A percentile compares a stretch with the other conserved stretches of the same genome.
These are phyloP conservation scores for Penicillium turbatum DNA, from an alignment of 495 filamentous ascomycete species.

Conservation along the genomic window DNA sequence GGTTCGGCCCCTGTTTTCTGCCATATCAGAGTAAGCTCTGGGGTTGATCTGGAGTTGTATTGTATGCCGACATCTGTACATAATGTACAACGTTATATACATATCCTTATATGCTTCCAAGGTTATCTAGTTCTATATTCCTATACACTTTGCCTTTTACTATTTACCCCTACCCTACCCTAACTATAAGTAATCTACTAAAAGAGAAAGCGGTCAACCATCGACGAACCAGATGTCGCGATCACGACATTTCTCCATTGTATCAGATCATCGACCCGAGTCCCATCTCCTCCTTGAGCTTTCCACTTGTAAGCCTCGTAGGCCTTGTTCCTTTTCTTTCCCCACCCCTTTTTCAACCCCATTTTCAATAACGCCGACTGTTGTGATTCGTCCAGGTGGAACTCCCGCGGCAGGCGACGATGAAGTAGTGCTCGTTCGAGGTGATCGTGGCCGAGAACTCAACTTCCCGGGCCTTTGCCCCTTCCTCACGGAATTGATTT, in stretches of 20 bases:
- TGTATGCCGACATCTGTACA: too few relatives aligned
- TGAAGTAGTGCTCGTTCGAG: not conserved
- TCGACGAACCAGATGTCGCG: constrained; percentile 32
- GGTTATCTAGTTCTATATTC: not conserved
- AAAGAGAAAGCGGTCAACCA: constrained; percentile 24
- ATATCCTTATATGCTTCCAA: too few relatives aligned
- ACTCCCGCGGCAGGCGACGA: constrained; percentile 6
- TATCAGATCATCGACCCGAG: constrained; percentile 47
- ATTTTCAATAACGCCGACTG: constrained; percentile 3
- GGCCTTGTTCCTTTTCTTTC: not conserved
- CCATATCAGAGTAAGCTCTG: too few relatives aligned
- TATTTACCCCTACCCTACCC: too few relatives aligned
- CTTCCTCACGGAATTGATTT: not conserved
- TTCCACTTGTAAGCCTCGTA: not conserved
- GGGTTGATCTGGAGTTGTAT: too few relatives aligned
- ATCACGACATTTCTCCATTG: constrained; percentile 52
- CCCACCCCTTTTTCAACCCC: constrained; percentile 6
- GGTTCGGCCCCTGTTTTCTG: too few relatives aligned
- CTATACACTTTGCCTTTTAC: not conserved
- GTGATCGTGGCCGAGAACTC: constrained; percentile 7
- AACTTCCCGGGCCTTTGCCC: not conserved
- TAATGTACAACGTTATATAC: too few relatives aligned
- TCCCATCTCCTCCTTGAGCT: constrained; percentile 10
- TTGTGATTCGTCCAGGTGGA: constrained; percentile 10
- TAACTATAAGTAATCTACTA: not conserved